Evolutionary conservation across 495 filamentous ascomycete genomes (phyloP).

Genomic region (Hyphodiscus hymeniophilus): DNA sequence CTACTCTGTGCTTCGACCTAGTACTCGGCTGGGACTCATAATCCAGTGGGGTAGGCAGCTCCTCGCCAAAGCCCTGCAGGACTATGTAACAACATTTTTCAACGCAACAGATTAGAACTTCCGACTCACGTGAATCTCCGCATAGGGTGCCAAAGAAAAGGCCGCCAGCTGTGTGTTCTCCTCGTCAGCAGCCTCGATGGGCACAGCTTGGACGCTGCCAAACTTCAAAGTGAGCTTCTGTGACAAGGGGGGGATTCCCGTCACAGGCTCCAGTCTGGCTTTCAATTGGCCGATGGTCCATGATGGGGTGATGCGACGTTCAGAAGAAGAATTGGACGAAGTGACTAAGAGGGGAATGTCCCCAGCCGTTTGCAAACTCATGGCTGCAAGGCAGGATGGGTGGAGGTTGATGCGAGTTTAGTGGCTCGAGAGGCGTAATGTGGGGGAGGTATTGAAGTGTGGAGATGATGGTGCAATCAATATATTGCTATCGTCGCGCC

Average conservation of each 20-base stretch:
- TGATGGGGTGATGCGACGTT: constrained; percentile 84
- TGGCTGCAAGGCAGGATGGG: constrained; percentile 7
- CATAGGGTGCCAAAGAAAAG: constrained; percentile 62
- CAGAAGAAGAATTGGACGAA: constrained; percentile 65
- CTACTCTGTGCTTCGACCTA: too few species aligned
- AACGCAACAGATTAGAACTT: constrained; percentile 9
- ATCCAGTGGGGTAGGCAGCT: not conserved
- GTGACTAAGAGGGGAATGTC: constrained; percentile 82
- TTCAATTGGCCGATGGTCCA: constrained; percentile 88
- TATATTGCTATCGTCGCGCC: too few species aligned
- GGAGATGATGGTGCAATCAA: too few species aligned
- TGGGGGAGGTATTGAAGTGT: constrained; percentile 11
- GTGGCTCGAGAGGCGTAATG: too few species aligned
- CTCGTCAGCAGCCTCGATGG: constrained; percentile 59
- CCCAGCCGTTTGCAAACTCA: constrained; percentile 49
- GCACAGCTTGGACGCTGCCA: constrained; percentile 40
- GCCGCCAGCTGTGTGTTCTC: constrained; percentile 50
- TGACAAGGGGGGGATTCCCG: constrained; percentile 74
- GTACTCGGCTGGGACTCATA: too few species aligned
- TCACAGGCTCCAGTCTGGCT: constrained; percentile 84
- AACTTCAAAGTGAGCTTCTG: constrained; percentile 66
- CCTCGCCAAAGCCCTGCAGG: not conserved
- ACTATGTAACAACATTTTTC: constrained; percentile 8
- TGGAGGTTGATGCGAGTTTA: constrained; percentile 1
- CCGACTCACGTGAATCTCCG: constrained; percentile 65